These are phyloP conservation scores for Platismatia glauca DNA, from an alignment of 495 filamentous ascomycete species.

Conservation along the genomic window DNA sequence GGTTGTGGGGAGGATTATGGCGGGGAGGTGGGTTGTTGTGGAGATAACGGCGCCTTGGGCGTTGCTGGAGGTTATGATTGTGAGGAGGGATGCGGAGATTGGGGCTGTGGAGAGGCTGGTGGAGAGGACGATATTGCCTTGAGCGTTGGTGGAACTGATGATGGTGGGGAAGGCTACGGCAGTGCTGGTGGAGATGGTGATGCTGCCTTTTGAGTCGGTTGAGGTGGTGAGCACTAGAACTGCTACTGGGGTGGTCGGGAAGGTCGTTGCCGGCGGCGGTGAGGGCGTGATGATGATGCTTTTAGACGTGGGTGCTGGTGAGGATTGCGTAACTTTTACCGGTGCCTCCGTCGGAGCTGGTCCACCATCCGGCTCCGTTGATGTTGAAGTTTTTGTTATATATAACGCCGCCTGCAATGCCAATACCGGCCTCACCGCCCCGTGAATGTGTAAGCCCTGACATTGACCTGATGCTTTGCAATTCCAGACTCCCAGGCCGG, in stretches of 20 bases:
- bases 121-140: not conserved
- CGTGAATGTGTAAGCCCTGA: too few relatives aligned
- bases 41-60: constrained; percentile 9
- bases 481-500: not conserved
- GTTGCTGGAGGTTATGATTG: not conserved
- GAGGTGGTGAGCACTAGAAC: not conserved
- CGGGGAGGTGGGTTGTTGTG: constrained; percentile 4
- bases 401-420: constrained; percentile 9
- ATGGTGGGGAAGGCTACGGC: constrained; percentile 4
- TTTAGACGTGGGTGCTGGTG: not conserved
- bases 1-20: constrained; percentile 9
- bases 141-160: not conserved
- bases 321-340: too few relatives aligned
- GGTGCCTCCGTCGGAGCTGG: not conserved
- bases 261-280: not conserved
- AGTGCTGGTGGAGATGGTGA: not conserved
- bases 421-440: not conserved
- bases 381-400: constrained; percentile 14
- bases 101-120: constrained; percentile 5
- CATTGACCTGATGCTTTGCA: not conserved
- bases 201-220: constrained; percentile 8
- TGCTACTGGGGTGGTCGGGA: not conserved
- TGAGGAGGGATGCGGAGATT: not conserved
- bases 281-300: not conserved
- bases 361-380: constrained; percentile 1